These are phyloP conservation scores for Sordariomycetes sp. DNA, from an alignment of 2,329 filamentous ascomycete species.

Conservation along the genomic window DNA sequence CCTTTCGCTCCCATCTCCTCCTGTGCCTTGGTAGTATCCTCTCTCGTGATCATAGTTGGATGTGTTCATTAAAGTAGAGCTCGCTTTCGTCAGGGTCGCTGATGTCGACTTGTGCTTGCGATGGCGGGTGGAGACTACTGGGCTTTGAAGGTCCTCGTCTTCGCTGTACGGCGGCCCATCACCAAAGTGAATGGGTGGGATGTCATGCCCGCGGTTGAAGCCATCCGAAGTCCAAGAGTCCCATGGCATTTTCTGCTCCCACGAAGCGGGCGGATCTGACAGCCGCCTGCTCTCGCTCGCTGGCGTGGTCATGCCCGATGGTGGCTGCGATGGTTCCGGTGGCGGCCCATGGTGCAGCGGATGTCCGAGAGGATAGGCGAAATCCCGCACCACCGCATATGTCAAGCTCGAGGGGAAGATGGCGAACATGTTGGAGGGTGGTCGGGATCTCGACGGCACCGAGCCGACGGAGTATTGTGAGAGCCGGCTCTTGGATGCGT, in stretches of 20 bases:
- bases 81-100: slow-evolving; percentile 24
- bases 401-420: slow-evolving; percentile 76
- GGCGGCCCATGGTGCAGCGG: slow-evolving; percentile 93
- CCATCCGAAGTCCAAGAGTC: slow-evolving; percentile 44
- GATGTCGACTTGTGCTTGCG: slow-evolving; percentile 73
- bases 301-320: slow-evolving; percentile 76
- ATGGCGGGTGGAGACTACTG: slow-evolving; percentile 76
- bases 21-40: slow-evolving; percentile 58
- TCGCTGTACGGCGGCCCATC: slow-evolving; percentile 92
- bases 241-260: slow-evolving; percentile 61
- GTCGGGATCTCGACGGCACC: slow-evolving; percentile 59
- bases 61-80: slow-evolving; percentile 21
- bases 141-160: slow-evolving; percentile 89
- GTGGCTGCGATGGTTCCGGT: slow-evolving; percentile 58
- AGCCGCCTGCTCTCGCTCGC: slow-evolving; percentile 69
- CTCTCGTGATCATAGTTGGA: slow-evolving; percentile 49
- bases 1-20: slow-evolving; percentile 62
- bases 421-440: slow-evolving; percentile 73
- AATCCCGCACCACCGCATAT: slow-evolving; percentile 90
- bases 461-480: slow-evolving; percentile 76
- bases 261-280: slow-evolving; percentile 71
- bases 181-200: slow-evolving; percentile 74
- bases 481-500: slow-evolving; percentile 70
- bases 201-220: slow-evolving; percentile 56
- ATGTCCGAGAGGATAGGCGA: slow-evolving; percentile 77